Evolutionary conservation across 2,329 filamentous ascomycete species (phyloP), one percentile per base, ranked within the genome.

Genomic region (Aspergillus pseudoglaucus): DNA sequence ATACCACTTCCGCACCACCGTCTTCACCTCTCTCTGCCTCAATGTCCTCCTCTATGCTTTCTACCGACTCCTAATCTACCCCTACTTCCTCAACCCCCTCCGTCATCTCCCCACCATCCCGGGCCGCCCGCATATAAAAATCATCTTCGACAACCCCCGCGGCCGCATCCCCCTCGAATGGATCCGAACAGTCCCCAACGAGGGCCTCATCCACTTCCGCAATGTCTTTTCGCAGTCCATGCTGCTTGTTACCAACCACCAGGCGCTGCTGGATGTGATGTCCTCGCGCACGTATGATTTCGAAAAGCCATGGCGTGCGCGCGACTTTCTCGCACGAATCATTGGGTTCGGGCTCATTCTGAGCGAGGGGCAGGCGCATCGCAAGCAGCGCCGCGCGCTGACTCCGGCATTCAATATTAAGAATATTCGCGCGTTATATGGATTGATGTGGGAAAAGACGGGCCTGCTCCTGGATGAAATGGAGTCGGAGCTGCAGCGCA

Each of bases 201-300:
- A 80, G 43, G 79, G 79, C 1, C 63, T 82, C 4, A 71, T 82
- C 35, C 69, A 75, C 51, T 79, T 80, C 55, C 68, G 69, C 15
- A 70, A 74, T 56, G 59, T 70, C 38, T 70, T 79, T 57, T 75
- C 75, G 47, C 53, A 54, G 10, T 60, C 56, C 30, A 56, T 57
- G 33, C 52, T 67, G 5, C 20, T 68, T 5, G 54, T 59, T 1
- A 68, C 66, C 0, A 68, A 58, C 38, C 66, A 66, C 42, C 60
- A 67, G 42, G 70, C 73, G 2, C 54, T 79, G 4, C 65, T 73
- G n/a, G 77, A 79, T 32, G 65, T 80, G 9, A 69, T 80, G 47
- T 75, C 76, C 33, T 71, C 75, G 37, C 75, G 74, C 35, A 72
- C 70, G 3, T 79, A 80, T 47, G 76, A 80, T 50, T 78, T 77